Conservation (phyloP, 352 stramenopile species). For the Phytophthora quininea region DNA sequence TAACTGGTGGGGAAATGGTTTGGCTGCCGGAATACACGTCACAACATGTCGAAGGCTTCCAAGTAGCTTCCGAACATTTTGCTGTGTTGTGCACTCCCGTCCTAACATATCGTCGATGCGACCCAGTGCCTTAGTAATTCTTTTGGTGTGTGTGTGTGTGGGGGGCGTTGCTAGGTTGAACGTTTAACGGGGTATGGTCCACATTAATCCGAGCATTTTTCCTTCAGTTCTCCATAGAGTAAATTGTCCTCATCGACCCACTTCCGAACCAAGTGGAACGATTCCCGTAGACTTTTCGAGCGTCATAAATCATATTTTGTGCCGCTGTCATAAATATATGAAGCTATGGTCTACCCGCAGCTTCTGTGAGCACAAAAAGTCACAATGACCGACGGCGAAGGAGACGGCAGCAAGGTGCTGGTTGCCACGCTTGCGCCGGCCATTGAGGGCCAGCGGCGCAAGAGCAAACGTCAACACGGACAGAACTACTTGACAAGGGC, state of each 20-base stretch:
- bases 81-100: neutral
- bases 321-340: too few relatives aligned
- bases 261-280: neutral
- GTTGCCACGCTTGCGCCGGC: neutral
- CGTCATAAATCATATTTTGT: too few relatives aligned
- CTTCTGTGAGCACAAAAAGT: too few relatives aligned
- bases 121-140: neutral
- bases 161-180: neutral
- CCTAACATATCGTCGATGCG: neutral
- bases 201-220: constrained; percentile 15
- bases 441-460: neutral
- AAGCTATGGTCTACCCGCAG: too few relatives aligned
- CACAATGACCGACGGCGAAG: too few relatives aligned
- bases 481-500: constrained; percentile 5
- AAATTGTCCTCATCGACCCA: neutral
- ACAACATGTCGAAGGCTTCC: constrained; percentile 7
- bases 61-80: constrained; percentile 5
- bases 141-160: neutral
- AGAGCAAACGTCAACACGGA: neutral
- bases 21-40: constrained; percentile 6
- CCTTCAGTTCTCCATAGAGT: constrained; percentile 1
- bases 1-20: constrained; percentile 9
- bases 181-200: constrained; percentile 5
- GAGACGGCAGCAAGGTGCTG: neutral
- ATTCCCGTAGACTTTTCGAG: too few relatives aligned